Percentiles rank a stretch among this genome's conserved stretches.
Conservation (phyloP, 2,329 filamentous ascomycete genomes). For the Dichotomopilus funicola region DNA sequence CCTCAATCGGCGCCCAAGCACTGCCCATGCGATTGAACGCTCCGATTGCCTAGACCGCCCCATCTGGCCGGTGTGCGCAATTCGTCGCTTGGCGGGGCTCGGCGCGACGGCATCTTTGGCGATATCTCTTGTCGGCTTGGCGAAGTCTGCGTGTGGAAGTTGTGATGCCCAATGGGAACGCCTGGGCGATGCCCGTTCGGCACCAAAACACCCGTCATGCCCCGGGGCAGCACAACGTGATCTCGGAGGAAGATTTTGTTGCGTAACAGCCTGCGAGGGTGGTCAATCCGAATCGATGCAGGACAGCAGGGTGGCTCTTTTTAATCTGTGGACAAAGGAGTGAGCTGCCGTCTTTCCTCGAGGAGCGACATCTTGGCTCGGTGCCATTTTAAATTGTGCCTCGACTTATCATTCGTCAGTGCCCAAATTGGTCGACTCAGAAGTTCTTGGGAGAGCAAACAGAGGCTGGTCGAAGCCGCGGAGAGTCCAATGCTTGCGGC, state of each 20-base stretch:
- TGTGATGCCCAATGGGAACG: constrained; percentile 13
- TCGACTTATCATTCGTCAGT: no score
- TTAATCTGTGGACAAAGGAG: no score
- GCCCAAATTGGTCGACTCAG: no score
- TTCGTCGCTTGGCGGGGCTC: background rate
- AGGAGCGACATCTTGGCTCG: no score
- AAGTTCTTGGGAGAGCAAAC: no score
- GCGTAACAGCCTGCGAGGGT: constrained; percentile 15
- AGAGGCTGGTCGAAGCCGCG: no score
- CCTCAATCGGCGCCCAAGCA: no score
- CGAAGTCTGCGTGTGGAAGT: background rate
- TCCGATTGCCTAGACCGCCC: background rate
- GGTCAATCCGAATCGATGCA: constrained; percentile 5
- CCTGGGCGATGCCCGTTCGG: background rate
- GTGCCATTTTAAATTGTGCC: no score
- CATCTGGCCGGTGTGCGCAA: background rate
- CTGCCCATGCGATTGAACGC: background rate
- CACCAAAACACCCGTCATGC: constrained; percentile 8
- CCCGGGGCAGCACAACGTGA: constrained; percentile 16
- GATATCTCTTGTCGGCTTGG: constrained; percentile 3
- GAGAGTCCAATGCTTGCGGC: no score
- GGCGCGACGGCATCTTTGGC: constrained; percentile 4
- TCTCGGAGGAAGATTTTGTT: constrained; percentile 18
- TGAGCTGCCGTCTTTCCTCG: no score
- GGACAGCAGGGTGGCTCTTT: background rate